Evolutionary conservation across 2,329 filamentous ascomycete genomes (phyloP).

Genomic region (Talaromyces sp.): DNA sequence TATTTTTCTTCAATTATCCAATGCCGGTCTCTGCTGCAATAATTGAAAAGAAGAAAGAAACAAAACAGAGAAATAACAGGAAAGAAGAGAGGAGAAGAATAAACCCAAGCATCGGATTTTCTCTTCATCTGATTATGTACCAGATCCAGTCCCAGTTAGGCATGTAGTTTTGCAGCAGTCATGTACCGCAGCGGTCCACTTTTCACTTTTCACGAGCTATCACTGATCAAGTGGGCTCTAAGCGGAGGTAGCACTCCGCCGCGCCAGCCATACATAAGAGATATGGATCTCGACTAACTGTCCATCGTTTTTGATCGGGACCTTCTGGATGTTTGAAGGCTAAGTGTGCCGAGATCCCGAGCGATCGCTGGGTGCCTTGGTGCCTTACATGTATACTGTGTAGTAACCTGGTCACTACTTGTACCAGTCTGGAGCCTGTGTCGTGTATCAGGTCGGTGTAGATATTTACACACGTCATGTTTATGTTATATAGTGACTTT

Average conservation of each 20-base stretch:
- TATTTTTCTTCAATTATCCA: not conserved
- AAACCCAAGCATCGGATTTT: not conserved
- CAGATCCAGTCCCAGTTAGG: not conserved
- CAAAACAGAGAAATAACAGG: not conserved
- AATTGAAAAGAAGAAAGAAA: not conserved
- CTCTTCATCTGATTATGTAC: not conserved
- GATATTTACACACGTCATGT: not conserved
- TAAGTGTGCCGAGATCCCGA: slow-evolving; percentile 6
- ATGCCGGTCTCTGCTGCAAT: not conserved
- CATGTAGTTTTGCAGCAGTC: not conserved
- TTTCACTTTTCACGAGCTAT: not conserved
- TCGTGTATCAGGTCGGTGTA: not conserved
- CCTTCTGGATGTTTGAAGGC: not conserved
- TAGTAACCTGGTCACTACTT: no score
- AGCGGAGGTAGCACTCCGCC: not conserved
- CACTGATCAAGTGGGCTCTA: not conserved
- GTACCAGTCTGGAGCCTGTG: no score
- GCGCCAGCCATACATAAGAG: not conserved
- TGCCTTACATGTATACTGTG: no score
- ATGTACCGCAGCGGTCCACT: not conserved
- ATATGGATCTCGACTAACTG: not conserved
- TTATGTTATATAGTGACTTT: not conserved
- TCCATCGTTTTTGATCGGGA: not conserved
- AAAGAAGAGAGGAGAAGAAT: not conserved
- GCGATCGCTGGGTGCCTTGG: not conserved